Evolutionary conservation across 2,329 filamentous ascomycete genomes (phyloP), one percentile per base, ranked within the genome.

Genomic region (Didymellaceae sp.): DNA sequence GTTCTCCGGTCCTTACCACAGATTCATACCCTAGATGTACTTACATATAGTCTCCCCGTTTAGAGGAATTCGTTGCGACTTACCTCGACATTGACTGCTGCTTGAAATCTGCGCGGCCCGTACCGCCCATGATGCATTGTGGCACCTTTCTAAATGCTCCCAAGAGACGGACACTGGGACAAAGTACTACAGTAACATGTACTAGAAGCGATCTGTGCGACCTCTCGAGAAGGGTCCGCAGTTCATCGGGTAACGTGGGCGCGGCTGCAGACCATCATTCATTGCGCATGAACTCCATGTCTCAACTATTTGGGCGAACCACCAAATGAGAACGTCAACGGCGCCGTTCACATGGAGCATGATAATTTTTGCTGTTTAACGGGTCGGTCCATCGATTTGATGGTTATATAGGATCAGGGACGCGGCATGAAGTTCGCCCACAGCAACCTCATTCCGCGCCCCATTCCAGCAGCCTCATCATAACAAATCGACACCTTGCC

Each of bases 371-470:
- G 32, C 28, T 24, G 35, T 40, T 49, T 47, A 20, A 26, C 33
- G n/a, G 31, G 50, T 38, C n/a, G n/a, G n/a, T n/a, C n/a, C n/a
- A n/a, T n/a, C 35, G 52, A 58, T 43, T 37, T 32, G 28, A 48
- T 22, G 41, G 32, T 30, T 67, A 67, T 67, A 70, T 68, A 67
- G 47, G 41, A 44, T 6, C 18, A 11, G 10, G 20, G 11, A 30
- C 16, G 30, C 24, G 54, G 32, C 38, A 62, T 63, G 50, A 41
- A 54, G 50, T 63, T 38, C 57, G 49, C 39, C 47, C 37, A 49
- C 22, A 39, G 55, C 50, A 58, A 58, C 57, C 62, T 45, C 62
- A 70, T 71, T 71, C 61, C 61, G 61, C 48, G 47, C 50, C 42
- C 50, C 63, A 71, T 66, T 71, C 68, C 65, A 57, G 28, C 22